Evolutionary conservation across 140 eudicot species (phyloP), one percentile per base, ranked within the genome.

Genomic region (Anethum foeniculum): DNA sequence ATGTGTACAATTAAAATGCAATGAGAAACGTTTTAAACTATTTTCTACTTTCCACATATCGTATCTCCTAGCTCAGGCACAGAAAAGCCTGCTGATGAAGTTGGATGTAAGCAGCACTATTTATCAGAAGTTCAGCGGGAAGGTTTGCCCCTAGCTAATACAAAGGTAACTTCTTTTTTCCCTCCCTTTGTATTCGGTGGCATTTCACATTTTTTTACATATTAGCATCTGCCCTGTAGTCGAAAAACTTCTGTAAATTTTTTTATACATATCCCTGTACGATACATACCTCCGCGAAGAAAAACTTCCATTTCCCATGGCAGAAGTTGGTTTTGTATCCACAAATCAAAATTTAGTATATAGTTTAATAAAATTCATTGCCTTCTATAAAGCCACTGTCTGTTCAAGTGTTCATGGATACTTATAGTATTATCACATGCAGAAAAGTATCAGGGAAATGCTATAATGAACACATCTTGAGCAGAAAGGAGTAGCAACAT

Each of bases 81-180:
- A 41, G 14, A 41, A 25, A n/a, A 12, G 78, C 18, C 19, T 41
- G 38, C 54, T 23, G 30, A 43, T n/a, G 56, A 74, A n/a, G 78
- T 74, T 74, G 78, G 78, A 44, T n/a, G 58, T 44, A 44, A 0
- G 78, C 21, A 23, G 39, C 77, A 73, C 77, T 71, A 13, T 15
- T 74, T 44, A 25, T 74, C n/a, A 74, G 16, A 25, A 62, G 5
- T n/a, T 44, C 58, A 74, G 18, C 43, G 38, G 77, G 15, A 1
- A 39, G 56, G 7, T 5, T 44, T 28, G n/a, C 58, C 58, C 78
- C 49, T 39, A 74, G 78, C 78, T 74, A 27, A 74, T 44, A 44
- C 78, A 18, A 74, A 36, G 77, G 78, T 74, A 44, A n/a, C 4
- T 44, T 71, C 44, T 10, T 3, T 43, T 28, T 43, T 23, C 0